phyloP scores from a whole-genome alignment of 2,329 filamentous ascomycete genomes.

The Trichoderma pleuroti region DNA sequence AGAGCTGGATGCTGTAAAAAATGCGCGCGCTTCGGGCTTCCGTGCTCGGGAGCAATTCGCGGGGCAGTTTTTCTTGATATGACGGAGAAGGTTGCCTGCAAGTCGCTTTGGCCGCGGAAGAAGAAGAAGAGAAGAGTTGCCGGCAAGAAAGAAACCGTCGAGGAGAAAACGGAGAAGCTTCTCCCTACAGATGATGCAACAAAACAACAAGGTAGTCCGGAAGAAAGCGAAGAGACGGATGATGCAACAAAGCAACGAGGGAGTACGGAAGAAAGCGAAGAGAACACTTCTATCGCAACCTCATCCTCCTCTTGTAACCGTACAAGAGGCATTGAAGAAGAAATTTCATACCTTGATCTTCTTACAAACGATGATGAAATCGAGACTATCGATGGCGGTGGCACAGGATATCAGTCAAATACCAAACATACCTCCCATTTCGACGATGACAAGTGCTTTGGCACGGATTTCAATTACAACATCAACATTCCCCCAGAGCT shows the following conservation, averaged over 20 bases:
- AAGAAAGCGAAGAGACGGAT: neutral
- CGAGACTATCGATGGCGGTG: no score
- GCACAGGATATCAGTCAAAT: no score
- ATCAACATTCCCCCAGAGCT: neutral
- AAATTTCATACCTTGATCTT: neutral
- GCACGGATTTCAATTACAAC: neutral
- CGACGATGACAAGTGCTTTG: neutral
- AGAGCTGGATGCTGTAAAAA: slow-evolving; percentile 7
- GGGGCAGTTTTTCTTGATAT: slow-evolving; percentile 11
- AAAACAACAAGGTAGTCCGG: neutral
- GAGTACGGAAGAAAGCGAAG: neutral
- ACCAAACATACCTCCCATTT: neutral
- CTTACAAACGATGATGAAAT: neutral
- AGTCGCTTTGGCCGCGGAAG: neutral
- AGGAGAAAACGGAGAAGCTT: neutral
- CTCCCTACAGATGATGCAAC: neutral
- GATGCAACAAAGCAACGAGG: neutral
- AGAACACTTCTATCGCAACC: neutral
- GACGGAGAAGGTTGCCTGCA: slow-evolving; percentile 6
- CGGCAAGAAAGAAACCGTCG: no score
- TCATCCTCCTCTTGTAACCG: neutral
- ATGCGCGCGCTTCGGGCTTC: neutral
- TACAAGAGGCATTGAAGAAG: neutral
- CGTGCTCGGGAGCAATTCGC: neutral
- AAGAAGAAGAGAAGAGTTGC: neutral